Conservation (phyloP, 176 grass and related monocot genomes). For the Cenchrus purpureus region DNA sequence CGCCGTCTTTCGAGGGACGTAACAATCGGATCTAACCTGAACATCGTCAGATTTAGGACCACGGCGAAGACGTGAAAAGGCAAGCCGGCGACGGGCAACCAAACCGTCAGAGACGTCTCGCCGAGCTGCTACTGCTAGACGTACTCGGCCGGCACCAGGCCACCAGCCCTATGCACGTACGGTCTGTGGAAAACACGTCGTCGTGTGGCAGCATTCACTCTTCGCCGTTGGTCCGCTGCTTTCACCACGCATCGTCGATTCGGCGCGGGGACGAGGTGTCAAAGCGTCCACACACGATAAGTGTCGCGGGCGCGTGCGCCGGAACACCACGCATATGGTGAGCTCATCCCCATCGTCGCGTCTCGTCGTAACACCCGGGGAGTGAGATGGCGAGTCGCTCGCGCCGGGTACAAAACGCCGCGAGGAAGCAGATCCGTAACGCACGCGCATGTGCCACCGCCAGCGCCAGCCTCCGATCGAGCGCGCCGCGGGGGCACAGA, state of each 20-base stretch:
- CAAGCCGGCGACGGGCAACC: background rate
- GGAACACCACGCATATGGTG: background rate
- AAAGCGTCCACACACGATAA: conserved; percentile 11
- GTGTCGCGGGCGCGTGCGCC: background rate
- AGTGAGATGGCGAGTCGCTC: background rate
- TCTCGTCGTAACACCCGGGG: background rate
- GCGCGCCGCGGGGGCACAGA: too few relatives aligned
- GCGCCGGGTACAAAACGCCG: background rate
- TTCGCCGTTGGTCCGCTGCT: background rate
- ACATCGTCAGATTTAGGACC: background rate
- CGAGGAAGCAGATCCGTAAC: background rate
- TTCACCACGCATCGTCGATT: background rate
- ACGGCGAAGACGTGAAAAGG: background rate
- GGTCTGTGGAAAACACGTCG: background rate
- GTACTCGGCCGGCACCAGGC: background rate
- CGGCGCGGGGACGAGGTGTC: background rate
- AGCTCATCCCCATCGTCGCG: background rate
- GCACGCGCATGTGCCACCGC: background rate
- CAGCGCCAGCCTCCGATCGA: background rate
- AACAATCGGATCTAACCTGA: too few relatives aligned
- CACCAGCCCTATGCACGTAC: background rate
- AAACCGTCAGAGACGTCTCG: background rate
- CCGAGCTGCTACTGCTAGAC: background rate
- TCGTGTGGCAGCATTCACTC: background rate
- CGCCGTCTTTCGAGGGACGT: background rate